Base-by-base conservation (phyloP, 202 grass and related monocot genomes). In the Elaeis oleifera region DNA sequence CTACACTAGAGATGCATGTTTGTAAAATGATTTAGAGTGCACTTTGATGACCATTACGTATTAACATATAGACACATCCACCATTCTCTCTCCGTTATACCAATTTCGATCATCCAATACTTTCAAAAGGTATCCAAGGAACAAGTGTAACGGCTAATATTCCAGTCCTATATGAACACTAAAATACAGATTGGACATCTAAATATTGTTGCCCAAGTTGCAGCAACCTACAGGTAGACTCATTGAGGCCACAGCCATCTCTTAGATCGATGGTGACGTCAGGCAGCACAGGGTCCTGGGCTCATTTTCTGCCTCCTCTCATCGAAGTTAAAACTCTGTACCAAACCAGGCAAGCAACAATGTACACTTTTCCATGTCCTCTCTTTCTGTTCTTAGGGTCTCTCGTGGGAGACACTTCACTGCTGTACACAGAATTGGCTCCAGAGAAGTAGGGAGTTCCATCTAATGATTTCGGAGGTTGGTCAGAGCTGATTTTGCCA, bases 281-380 rank as follows among this genome's bases (percentile, higher is more conserved):
- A 97, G 67, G 72, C 77, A 73, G 79, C 71, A 53, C 81, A 85
- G 11, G 78, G 75, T 18, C 65, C 67, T 53, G 86, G 55, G 44
- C 53, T 73, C 15, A 76, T 74, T 69, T 92, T 92, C 50, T 85
- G 78, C 60, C 72, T 80, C 51, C 77, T 76, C 60, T 80, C 84
- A 4, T 90, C 91, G 29, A 85, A 60, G 17, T 60, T 56, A 31
- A 85, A 59, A 55, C 18, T 75, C 59, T 88, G 64, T 74, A 77
- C 70, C 51, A 92, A 89, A 61, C 39, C 71, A 0, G 85, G 94
- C 28, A 99, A 64, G 65, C 94, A 99, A 75, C 94, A 99, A 24
- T 22, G 75, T 20, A 69, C 68, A 0, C 61, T 66, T 65, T 80
- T 86, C 82, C 80, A 79, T 4, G 81, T 44, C 71, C 68, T 80